Percentiles rank a stretch among this genome's conserved stretches.
Conservation (phyloP, 2,329 filamentous ascomycete genomes). For the Colletotrichum sojae region DNA sequence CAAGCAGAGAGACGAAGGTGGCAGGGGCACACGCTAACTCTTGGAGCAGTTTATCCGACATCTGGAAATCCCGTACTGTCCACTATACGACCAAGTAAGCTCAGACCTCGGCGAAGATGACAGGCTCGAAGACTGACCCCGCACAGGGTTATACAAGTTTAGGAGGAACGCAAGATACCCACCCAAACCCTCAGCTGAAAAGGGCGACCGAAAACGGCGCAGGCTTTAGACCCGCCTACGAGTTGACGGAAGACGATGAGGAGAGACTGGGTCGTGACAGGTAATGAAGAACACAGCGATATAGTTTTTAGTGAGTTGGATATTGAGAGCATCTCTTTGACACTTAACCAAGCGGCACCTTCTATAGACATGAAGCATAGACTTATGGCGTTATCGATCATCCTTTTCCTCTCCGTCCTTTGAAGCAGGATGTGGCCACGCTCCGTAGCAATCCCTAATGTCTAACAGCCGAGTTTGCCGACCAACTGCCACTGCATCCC, state of each 20-base stretch:
- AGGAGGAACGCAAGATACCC: slow-evolving; percentile 90
- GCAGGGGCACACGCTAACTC: not conserved
- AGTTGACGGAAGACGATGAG: slow-evolving; percentile 80
- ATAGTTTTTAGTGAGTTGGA: slow-evolving; percentile 4
- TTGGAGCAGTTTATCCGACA: slow-evolving; percentile 79
- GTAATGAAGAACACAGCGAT: slow-evolving; percentile 45
- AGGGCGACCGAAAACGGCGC: slow-evolving; percentile 49
- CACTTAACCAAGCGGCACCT: slow-evolving; percentile 10
- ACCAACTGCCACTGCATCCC: too few species aligned
- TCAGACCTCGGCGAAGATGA: fast-evolving
- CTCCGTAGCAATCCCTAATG: too few species aligned
- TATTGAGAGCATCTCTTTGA: not conserved
- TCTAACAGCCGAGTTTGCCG: too few species aligned
- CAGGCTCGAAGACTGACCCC: not conserved
- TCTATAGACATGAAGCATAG: slow-evolving; percentile 32
- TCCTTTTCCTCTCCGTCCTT: not conserved
- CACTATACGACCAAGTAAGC: slow-evolving; percentile 78
- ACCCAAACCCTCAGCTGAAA: slow-evolving; percentile 85
- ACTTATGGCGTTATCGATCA: slow-evolving; percentile 13
- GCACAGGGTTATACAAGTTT: slow-evolving; percentile 85
- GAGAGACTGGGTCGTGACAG: slow-evolving; percentile 83
- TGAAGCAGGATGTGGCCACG: too few species aligned
- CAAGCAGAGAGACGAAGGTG: too few species aligned
- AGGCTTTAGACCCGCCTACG: slow-evolving; percentile 80
- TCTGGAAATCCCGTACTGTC: slow-evolving; percentile 86